Percentiles rank a stretch among this genome's conserved stretches.
Evolutionary conservation across 805 yeast species (phyloP).

Genomic region (Metschnikowia baotianmanensis): DNA sequence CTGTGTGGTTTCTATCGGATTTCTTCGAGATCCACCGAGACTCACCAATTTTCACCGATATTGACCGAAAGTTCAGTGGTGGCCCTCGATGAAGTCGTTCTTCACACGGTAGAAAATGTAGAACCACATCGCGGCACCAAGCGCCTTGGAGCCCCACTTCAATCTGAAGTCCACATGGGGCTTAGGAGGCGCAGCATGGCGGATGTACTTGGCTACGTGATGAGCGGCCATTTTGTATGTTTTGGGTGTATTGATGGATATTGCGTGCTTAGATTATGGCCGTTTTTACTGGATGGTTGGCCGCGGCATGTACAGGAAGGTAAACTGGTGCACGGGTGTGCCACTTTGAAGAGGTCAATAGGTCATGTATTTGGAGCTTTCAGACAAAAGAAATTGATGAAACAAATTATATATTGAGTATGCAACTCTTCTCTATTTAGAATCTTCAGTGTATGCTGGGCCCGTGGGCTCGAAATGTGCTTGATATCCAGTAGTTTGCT

Average conservation of each 20-base stretch:
- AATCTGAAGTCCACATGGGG: constrained; percentile 64
- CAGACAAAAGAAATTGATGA: too few species aligned
- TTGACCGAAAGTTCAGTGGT: constrained; percentile 14
- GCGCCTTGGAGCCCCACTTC: constrained; percentile 57
- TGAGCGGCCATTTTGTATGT: constrained; percentile 39
- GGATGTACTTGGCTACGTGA: constrained; percentile 40
- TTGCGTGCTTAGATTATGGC: background rate
- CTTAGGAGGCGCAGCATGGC: constrained; percentile 61
- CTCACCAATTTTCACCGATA: background rate
- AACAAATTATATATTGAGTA: too few species aligned
- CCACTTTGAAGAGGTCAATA: too few species aligned
- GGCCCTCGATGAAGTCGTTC: constrained; percentile 46
- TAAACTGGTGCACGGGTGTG: too few species aligned
- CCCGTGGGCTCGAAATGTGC: too few species aligned
- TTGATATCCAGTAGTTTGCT: too few species aligned
- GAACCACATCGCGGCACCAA: constrained; percentile 89
- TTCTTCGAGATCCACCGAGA: background rate
- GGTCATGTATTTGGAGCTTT: too few species aligned
- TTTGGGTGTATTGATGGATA: background rate
- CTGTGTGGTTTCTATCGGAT: too few species aligned
- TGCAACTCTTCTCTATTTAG: too few species aligned
- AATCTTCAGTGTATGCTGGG: too few species aligned
- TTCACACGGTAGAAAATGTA: constrained; percentile 80
- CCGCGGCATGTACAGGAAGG: constrained; percentile 8
- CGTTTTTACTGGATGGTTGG: constrained; percentile 18